phyloP scores from a whole-genome alignment of 2,329 filamentous ascomycete species.

The Aspergillus viridinutans region DNA sequence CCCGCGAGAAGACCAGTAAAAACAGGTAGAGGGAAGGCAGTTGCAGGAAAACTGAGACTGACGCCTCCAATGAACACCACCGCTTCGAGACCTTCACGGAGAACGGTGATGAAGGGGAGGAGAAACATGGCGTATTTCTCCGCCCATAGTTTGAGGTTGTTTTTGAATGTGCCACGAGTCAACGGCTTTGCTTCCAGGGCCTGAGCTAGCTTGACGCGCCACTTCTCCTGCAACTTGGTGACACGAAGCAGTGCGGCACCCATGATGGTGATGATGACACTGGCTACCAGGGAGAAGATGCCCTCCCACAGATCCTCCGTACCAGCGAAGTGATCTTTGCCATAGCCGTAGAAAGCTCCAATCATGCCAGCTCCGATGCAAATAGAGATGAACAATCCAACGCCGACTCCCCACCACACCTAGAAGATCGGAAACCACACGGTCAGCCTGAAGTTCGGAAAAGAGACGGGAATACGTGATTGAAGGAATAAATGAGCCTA shows the following conservation, averaged over 20 bases:
- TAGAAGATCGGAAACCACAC: constrained; percentile 22
- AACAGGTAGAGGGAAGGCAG: constrained; percentile 53
- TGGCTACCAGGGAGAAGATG: constrained; percentile 69
- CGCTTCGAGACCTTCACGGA: constrained; percentile 17
- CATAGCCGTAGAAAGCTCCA: constrained; percentile 67
- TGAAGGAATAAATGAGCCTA: constrained; percentile 22
- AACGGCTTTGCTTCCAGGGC: constrained; percentile 55
- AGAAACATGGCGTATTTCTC: constrained; percentile 84
- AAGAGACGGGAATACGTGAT: background rate
- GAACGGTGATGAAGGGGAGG: constrained; percentile 70
- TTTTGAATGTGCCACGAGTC: constrained; percentile 34
- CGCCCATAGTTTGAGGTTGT: constrained; percentile 57
- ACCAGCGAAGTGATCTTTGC: constrained; percentile 61
- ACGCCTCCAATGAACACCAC: constrained; percentile 17
- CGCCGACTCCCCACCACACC: constrained; percentile 64
- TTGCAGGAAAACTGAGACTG: constrained; percentile 55
- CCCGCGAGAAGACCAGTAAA: constrained; percentile 69
- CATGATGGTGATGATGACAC: constrained; percentile 76
- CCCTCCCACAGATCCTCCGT: constrained; percentile 79
- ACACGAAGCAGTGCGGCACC: constrained; percentile 76
- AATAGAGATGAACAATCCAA: constrained; percentile 62
- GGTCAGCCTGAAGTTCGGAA: background rate
- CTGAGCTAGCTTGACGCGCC: constrained; percentile 74
- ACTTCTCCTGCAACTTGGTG: constrained; percentile 80
- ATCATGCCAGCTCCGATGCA: constrained; percentile 65